phyloP scores from a whole-genome alignment of 306 rosid species.

The Medicago lupulina region DNA sequence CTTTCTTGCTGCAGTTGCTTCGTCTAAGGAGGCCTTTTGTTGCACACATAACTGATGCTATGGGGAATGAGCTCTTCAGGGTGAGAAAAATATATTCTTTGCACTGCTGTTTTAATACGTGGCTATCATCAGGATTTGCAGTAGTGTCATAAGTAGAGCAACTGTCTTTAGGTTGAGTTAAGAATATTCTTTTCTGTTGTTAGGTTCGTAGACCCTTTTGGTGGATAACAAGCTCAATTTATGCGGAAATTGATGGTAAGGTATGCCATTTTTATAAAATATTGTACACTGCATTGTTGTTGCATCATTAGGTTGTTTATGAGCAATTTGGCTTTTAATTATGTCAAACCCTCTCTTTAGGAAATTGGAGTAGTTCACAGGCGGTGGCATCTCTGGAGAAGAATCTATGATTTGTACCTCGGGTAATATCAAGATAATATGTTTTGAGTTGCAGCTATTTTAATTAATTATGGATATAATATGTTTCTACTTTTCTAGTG shows the following conservation, averaged over 20 bases:
- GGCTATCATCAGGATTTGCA: neutral
- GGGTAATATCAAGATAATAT: constrained; percentile 65
- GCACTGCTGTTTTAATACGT: constrained; percentile 20
- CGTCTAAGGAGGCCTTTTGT: constrained; percentile 91
- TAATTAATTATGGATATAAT: neutral
- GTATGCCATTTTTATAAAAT: constrained; percentile 53
- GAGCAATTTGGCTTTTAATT: constrained; percentile 45
- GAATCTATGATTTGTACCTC: constrained; percentile 93
- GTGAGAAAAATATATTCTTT: constrained; percentile 54
- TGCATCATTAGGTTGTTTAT: constrained; percentile 20
- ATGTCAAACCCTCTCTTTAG: constrained; percentile 52
- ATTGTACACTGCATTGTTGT: constrained; percentile 21
- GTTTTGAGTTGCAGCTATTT: constrained; percentile 18
- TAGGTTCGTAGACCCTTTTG: constrained; percentile 98
- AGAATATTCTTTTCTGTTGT: constrained; percentile 37
- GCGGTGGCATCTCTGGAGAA: constrained; percentile 98
- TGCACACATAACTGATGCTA: constrained; percentile 78
- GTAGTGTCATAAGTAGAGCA: constrained; percentile 12
- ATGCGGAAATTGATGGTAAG: constrained; percentile 92
- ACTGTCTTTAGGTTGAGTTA: constrained; percentile 39
- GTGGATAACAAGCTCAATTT: constrained; percentile 98
- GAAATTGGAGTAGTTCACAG: constrained; percentile 96
- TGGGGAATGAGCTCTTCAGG: constrained; percentile 85
- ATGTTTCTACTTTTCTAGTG: neutral
- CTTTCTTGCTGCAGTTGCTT: constrained; percentile 67